phyloP scores from a whole-genome alignment of 768 basidiomycete genomes.

The Naematelia aurantialba region DNA sequence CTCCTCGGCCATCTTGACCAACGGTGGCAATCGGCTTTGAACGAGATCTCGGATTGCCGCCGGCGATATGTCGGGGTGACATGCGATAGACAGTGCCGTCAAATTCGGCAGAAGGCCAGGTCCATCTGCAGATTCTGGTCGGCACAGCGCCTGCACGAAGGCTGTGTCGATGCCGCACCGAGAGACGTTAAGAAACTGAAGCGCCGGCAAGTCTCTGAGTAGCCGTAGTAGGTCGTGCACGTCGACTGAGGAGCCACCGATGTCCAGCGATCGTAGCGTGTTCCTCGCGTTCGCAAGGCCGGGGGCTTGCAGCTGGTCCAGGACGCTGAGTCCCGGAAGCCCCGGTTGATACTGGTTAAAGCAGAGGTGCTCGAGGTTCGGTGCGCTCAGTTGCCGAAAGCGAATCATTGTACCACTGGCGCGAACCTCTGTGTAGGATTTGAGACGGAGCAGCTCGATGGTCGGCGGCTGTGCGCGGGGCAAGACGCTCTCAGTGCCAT shows the following conservation, averaged over 20 bases:
- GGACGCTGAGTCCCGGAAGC: neutral
- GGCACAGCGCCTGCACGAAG: conserved; percentile 24
- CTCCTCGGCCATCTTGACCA: neutral
- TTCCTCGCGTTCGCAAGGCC: conserved; percentile 17
- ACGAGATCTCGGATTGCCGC: conserved; percentile 15
- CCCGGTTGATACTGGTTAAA: neutral
- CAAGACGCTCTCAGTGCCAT: neutral
- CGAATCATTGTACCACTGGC: neutral
- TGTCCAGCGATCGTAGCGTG: conserved; percentile 19
- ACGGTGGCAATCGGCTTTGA: neutral
- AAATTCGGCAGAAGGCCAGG: conserved; percentile 11
- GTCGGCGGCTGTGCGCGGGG: neutral
- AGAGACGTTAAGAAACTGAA: conserved; percentile 34
- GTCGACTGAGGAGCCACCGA: conserved; percentile 18
- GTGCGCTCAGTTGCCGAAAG: neutral
- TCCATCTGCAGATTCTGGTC: neutral
- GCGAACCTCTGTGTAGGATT: neutral
- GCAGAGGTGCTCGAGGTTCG: conserved; percentile 8
- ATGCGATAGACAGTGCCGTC: conserved; percentile 6
- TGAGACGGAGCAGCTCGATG: neutral
- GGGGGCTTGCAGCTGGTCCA: conserved; percentile 8
- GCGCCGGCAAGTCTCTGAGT: conserved; percentile 11
- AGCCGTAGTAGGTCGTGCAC: conserved; percentile 6
- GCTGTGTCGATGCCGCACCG: conserved; percentile 15
- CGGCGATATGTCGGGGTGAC: conserved; percentile 2